Conservation (phyloP, 208 protist species). For the Crithidia brevicula region DNA sequence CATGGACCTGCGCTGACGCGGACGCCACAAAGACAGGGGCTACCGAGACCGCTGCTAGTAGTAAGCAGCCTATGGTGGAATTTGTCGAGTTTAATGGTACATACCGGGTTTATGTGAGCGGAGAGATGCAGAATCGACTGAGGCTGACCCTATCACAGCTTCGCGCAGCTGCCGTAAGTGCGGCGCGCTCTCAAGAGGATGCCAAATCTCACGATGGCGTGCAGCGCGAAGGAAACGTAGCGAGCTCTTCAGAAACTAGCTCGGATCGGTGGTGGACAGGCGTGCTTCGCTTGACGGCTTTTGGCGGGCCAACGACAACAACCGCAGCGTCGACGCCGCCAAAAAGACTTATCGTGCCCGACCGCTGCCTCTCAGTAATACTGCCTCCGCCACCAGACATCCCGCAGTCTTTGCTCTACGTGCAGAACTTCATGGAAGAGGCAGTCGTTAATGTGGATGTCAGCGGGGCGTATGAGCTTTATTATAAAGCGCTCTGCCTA, state of each 20-base stretch:
- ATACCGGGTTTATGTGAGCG: background rate
- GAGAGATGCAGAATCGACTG: background rate
- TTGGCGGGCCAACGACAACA: background rate
- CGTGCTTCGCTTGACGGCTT: constrained; percentile 14
- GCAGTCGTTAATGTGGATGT: constrained; percentile 13
- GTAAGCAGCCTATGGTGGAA: background rate
- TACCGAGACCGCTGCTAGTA: too few species aligned
- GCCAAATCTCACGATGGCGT: too few species aligned
- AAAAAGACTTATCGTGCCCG: background rate
- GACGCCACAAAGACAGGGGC: too few species aligned
- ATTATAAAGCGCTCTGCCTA: background rate
- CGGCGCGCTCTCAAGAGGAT: too few species aligned
- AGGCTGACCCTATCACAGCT: constrained; percentile 4
- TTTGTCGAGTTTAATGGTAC: constrained; percentile 8
- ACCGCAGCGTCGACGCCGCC: background rate
- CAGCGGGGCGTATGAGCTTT: background rate
- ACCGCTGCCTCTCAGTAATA: constrained; percentile 5
- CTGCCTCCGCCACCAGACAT: constrained; percentile 14
- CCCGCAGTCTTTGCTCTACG: background rate
- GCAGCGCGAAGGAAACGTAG: background rate
- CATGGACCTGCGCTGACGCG: constrained; percentile 3
- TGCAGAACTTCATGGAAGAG: constrained; percentile 17
- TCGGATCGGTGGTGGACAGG: constrained; percentile 10
- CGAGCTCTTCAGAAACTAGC: background rate
- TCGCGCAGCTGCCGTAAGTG: background rate